Evolutionary conservation across 2,329 filamentous ascomycete species (phyloP), one percentile per base, ranked within the genome.

Genomic region (Trichoderma pleuroti): DNA sequence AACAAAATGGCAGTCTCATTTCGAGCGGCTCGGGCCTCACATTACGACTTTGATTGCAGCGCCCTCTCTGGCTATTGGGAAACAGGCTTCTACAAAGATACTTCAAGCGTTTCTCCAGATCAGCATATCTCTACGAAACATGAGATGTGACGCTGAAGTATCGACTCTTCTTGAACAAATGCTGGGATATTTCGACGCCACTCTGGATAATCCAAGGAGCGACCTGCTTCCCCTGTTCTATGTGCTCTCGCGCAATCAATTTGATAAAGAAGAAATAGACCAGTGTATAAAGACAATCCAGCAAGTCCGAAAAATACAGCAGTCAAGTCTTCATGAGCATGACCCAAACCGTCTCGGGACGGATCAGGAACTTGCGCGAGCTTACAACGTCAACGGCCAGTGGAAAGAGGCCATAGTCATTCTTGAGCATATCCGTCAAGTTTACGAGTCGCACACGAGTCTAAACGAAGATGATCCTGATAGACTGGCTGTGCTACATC

Each of bases 361-460:
- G 18, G 36, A 67, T 12, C 24, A 57, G 8, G 69, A 60, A 18
- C 69, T 71, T 30, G 70, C 56, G 34, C 39, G 62, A 34, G 70
- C 64, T 5, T 71, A 71, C 28, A 10, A 52, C 12, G 9, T 24
- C 7, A 68, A 62, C n/a, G 70, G 70, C 14, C 70, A 68, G 24
- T 54, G 39, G 54, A 63, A 63, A 30, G 64, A 71, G 11, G 63
- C 70, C 16, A 57, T 68, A 11, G 24, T 8, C 24, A 67, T 68
- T 21, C 63, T 71, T 18, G 63, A 68, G 34, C 26, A 68, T 3
- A 54, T 71, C 14, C 54, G 24, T 14, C 28, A 39, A 5, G 24
- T 39, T 8, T 21, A 61, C 7, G 62, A 71, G 11, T 30, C 5
- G 36, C 39, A 34, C 32, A 24, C 56, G 26, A 67, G 39, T 5